Evolutionary conservation across 352 stramenopile species (phyloP).

Genomic region (Pythium pyrilobum): DNA sequence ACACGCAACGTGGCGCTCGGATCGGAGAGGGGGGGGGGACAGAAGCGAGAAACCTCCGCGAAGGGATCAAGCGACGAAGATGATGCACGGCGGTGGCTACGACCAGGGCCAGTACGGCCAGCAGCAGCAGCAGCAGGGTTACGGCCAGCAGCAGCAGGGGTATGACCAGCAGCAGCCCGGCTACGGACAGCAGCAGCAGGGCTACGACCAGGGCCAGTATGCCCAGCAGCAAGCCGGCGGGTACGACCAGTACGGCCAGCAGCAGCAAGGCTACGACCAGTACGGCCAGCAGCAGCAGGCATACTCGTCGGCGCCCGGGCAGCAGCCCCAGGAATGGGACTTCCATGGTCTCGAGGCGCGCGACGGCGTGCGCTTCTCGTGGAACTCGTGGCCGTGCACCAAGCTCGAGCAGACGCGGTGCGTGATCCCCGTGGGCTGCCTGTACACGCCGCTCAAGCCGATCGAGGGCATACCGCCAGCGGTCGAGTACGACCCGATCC

Average conservation of each 20-base stretch:
- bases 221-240: conserved; percentile 26
- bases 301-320: conserved; percentile 34
- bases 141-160: conserved; percentile 42
- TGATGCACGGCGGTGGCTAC: conserved; percentile 40
- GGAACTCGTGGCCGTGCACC: conserved; percentile 97
- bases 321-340: conserved; percentile 83
- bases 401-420: conserved; percentile 97
- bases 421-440: conserved; percentile 93
- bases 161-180: conserved; percentile 47
- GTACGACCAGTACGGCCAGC: conserved; percentile 38
- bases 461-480: conserved; percentile 92
- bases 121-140: conserved; percentile 40
- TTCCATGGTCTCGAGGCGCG: conserved; percentile 81
- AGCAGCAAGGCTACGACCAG: conserved; percentile 30
- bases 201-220: conserved; percentile 25
- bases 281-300: conserved; percentile 25
- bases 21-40: background rate
- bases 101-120: conserved; percentile 22
- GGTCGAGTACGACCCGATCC: conserved; percentile 97
- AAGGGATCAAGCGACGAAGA: background rate
- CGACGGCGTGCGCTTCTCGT: conserved; percentile 97
- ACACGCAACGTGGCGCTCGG: too few species aligned
- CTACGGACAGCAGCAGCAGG: conserved; percentile 29
- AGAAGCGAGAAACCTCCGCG: too few species aligned
- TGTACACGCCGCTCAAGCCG: conserved; percentile 97